phyloP scores from a whole-genome alignment of 1,284 basidiomycete species.

The Ustilago loliicola region DNA sequence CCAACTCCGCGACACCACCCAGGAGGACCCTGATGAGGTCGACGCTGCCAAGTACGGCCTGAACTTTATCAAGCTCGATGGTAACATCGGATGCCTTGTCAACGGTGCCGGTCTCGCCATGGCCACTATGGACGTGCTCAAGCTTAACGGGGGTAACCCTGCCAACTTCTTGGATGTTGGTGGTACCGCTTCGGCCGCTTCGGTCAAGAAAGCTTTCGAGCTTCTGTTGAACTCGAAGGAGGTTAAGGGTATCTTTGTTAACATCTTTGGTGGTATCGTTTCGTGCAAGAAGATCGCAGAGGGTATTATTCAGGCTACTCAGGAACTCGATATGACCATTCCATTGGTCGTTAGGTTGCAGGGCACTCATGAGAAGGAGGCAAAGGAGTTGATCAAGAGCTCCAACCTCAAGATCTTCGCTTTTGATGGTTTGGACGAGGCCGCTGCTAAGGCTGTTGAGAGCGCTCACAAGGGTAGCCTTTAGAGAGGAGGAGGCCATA shows the following conservation, averaged over 20 bases:
- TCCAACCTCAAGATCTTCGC: conserved; percentile 81
- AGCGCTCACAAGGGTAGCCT: conserved; percentile 46
- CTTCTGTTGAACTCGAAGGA: conserved; percentile 89
- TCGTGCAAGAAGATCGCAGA: conserved; percentile 82
- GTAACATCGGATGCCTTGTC: conserved; percentile 96
- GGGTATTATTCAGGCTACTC: conserved; percentile 97
- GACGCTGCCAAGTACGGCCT: conserved; percentile 82
- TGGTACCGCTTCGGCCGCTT: conserved; percentile 96
- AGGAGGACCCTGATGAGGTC: conserved; percentile 97
- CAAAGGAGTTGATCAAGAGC: conserved; percentile 81
- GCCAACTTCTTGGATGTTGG: conserved; percentile 99
- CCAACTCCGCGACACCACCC: conserved; percentile 87
- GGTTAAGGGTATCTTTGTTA: conserved; percentile 99
- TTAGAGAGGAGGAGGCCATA: neutral
- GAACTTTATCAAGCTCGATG: conserved; percentile 99
- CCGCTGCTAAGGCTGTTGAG: conserved; percentile 56
- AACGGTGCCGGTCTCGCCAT: conserved; percentile 99
- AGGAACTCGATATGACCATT: conserved; percentile 86
- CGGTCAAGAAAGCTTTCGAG: conserved; percentile 99
- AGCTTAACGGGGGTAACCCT: conserved; percentile 80
- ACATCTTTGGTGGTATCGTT: conserved; percentile 87
- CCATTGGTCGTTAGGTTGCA: conserved; percentile 95
- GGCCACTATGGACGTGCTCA: conserved; percentile 99
- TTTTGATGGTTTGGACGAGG: conserved; percentile 54
- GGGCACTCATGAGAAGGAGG: conserved; percentile 95